phyloP scores from a whole-genome alignment of 805 yeast species.

The Wickerhamiella azymoides region DNA sequence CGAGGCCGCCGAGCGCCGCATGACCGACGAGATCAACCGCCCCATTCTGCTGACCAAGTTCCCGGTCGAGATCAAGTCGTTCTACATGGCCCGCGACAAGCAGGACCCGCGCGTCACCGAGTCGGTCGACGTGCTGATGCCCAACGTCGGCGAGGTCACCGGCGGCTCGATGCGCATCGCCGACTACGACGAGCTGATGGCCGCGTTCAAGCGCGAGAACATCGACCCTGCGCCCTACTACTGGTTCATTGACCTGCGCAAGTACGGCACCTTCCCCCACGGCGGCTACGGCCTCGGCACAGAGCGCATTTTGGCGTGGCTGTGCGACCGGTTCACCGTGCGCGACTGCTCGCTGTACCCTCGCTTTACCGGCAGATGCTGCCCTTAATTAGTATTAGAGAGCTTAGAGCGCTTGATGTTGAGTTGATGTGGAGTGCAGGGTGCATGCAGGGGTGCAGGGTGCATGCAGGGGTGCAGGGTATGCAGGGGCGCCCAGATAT shows the following conservation, averaged over 20 bases:
- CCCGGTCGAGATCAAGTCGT: constrained; percentile 95
- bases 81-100: constrained; percentile 87
- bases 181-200: constrained; percentile 65
- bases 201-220: constrained; percentile 86
- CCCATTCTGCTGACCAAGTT: constrained; percentile 87
- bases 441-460: too few relatives aligned
- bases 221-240: constrained; percentile 74
- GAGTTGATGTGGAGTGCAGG: too few relatives aligned
- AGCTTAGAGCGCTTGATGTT: neutral
- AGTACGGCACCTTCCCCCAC: constrained; percentile 95
- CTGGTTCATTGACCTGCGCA: constrained; percentile 93
- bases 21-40: constrained; percentile 88
- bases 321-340: constrained; percentile 93
- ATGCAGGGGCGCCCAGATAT: too few relatives aligned
- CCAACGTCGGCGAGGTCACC: constrained; percentile 95
- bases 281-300: constrained; percentile 99
- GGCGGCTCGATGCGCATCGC: constrained; percentile 99
- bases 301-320: constrained; percentile 96
- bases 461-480: too few relatives aligned
- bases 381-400: constrained; percentile 65
- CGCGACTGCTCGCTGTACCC: constrained; percentile 97
- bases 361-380: constrained; percentile 95
- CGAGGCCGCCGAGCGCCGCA: constrained; percentile 97
- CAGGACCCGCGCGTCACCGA: constrained; percentile 95
- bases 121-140: constrained; percentile 96